phyloP scores from a whole-genome alignment of 164 flowering plant genomes.

The Piper longum region DNA sequence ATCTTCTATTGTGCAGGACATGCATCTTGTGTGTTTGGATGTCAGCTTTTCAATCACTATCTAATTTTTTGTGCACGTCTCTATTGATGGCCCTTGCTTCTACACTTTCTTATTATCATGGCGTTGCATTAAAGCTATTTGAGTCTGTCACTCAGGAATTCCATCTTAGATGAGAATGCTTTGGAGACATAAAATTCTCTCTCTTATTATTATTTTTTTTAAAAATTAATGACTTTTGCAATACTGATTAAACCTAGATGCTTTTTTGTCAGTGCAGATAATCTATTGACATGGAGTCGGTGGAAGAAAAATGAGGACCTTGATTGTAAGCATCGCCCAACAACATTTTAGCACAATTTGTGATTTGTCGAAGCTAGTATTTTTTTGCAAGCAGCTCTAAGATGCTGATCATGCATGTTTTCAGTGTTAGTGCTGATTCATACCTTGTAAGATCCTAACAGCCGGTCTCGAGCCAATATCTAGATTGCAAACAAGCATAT shows the following conservation, averaged over 20 bases:
- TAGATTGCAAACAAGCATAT: conserved; percentile 6
- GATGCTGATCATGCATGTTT: not conserved
- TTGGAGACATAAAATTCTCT: not conserved
- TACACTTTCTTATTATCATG: not conserved
- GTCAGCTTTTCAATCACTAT: not conserved
- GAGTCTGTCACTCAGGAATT: not conserved
- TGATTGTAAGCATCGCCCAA: too few species aligned
- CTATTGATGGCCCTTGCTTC: not conserved
- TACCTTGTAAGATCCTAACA: conserved; percentile 89
- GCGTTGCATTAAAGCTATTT: not conserved
- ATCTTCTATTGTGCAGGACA: not conserved
- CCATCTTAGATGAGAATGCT: not conserved
- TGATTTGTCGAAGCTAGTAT: too few species aligned
- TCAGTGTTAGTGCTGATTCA: not conserved
- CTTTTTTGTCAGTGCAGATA: not conserved
- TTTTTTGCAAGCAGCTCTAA: not conserved
- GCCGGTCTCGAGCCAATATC: conserved; percentile 93
- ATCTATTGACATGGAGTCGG: not conserved
- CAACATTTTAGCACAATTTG: too few species aligned
- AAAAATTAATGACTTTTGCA: not conserved
- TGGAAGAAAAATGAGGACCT: too few species aligned
- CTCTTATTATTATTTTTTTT: too few species aligned
- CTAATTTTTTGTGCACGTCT: not conserved
- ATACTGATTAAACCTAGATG: not conserved
- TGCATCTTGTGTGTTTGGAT: not conserved